phyloP scores from a whole-genome alignment of 331 rosid genomes.

The Phaseolus coccineus region DNA sequence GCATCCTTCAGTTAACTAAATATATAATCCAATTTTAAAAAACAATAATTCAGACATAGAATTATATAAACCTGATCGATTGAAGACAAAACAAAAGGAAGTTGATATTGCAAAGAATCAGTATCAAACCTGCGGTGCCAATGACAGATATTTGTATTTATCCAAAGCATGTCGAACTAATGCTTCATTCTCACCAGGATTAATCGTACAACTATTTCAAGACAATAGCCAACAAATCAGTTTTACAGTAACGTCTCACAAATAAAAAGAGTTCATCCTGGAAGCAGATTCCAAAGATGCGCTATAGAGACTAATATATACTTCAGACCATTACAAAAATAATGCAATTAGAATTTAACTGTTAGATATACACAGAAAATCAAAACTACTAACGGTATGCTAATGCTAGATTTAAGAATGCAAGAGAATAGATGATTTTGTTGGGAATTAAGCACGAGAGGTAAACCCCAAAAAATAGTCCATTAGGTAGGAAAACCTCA shows the following conservation, averaged over 20 bases:
- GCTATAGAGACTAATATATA: conserved; percentile 8
- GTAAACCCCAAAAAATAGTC: too few relatives aligned
- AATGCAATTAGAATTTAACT: background rate
- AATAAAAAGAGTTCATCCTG: background rate
- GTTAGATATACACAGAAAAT: conserved; percentile 5
- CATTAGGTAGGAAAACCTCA: too few relatives aligned
- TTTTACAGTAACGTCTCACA: conserved; percentile 30
- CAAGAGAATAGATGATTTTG: background rate
- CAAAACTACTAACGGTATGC: background rate
- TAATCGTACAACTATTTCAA: conserved; percentile 78
- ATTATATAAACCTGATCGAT: conserved; percentile 35
- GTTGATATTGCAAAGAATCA: conserved; percentile 11
- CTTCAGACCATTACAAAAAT: conserved; percentile 5
- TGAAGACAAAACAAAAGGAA: background rate
- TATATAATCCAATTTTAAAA: conserved; percentile 14
- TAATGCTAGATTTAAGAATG: background rate
- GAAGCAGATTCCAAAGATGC: conserved; percentile 4
- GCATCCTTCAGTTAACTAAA: conserved; percentile 23
- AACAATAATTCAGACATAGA: conserved; percentile 14
- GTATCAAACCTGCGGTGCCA: conserved; percentile 82
- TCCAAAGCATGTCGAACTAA: conserved; percentile 95
- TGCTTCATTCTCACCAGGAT: conserved; percentile 99
- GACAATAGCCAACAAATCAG: conserved; percentile 32
- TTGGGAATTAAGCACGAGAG: too few relatives aligned
- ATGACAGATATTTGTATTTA: conserved; percentile 72